phyloP scores from a whole-genome alignment of 192 early-diverging fungal genomes.

The Dissophora globulifera region DNA sequence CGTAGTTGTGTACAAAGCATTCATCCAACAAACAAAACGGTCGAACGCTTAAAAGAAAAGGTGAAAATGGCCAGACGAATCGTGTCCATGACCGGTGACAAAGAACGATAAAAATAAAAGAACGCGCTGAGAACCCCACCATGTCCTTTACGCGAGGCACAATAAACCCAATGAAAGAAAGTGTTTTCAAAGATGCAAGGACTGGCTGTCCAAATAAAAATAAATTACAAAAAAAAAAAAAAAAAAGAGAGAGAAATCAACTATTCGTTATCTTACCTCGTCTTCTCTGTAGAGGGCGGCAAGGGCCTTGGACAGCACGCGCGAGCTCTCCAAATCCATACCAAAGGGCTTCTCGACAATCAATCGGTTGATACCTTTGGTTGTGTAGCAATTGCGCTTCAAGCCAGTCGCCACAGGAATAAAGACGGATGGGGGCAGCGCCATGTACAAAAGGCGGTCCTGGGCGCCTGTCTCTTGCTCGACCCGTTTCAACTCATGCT shows the following conservation, averaged over 20 bases:
- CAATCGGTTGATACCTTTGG: conserved; percentile 73
- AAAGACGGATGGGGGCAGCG: conserved; percentile 91
- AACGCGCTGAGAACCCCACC: too few species aligned
- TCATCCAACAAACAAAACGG: neutral
- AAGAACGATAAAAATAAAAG: too few species aligned
- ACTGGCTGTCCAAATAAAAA: too few species aligned
- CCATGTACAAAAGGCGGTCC: conserved; percentile 83
- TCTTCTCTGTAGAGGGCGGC: conserved; percentile 83
- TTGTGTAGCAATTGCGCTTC: conserved; percentile 73
- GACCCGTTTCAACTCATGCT: conserved; percentile 66
- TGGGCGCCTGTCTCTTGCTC: conserved; percentile 56
- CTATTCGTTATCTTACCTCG: conserved; percentile 60
- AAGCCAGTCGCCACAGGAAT: conserved; percentile 82
- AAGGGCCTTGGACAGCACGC: conserved; percentile 72
- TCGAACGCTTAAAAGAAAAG: too few species aligned
- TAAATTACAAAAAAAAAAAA: too few species aligned
- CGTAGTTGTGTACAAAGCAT: neutral
- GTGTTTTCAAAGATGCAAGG: too few species aligned
- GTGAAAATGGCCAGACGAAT: too few species aligned
- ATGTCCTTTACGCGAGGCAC: too few species aligned
- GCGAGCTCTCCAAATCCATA: conserved; percentile 81
- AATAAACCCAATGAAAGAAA: too few species aligned
- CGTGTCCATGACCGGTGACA: too few species aligned
- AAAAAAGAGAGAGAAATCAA: neutral
- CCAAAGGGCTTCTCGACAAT: conserved; percentile 98